A percentile compares a stretch with the other conserved stretches of the same genome.
Evolutionary conservation across 2,329 filamentous ascomycete genomes (phyloP).

Genomic region (Arthroderma sp.): DNA sequence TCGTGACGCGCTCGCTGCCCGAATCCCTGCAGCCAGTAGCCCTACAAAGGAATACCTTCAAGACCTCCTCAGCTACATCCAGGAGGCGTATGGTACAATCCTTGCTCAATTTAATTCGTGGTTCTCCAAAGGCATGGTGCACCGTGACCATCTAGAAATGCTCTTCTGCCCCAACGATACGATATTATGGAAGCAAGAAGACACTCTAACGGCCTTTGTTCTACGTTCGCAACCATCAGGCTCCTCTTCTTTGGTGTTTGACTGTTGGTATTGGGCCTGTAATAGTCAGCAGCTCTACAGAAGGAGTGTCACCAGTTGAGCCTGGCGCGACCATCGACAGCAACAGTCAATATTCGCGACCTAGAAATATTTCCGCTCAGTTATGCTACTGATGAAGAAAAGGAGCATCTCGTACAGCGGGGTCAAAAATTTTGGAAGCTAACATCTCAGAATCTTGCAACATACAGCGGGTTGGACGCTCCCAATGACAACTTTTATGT

Average conservation of each 20-base stretch:
- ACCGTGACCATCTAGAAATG: background rate
- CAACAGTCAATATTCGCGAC: background rate
- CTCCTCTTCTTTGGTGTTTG: background rate
- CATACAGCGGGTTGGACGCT: background rate
- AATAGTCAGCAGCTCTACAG: background rate
- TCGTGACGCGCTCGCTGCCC: background rate
- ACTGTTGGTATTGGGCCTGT: background rate
- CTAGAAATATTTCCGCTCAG: background rate
- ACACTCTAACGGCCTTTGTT: background rate
- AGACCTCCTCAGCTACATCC: background rate
- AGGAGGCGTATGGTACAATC: background rate
- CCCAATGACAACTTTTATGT: background rate
- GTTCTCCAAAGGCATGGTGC: background rate
- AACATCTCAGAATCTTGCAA: background rate
- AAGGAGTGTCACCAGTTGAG: background rate
- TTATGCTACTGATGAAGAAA: background rate
- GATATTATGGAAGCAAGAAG: background rate
- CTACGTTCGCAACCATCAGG: background rate
- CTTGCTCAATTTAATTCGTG: background rate
- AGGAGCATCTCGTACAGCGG: background rate
- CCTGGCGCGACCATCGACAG: background rate
- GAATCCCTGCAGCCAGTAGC: background rate
- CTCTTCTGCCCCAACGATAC: background rate
- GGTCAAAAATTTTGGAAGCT: background rate
- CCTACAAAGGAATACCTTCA: constrained; percentile 1